Base-by-base conservation (phyloP, 345 rosid species). In the Euphorbia pulcherrima region DNA sequence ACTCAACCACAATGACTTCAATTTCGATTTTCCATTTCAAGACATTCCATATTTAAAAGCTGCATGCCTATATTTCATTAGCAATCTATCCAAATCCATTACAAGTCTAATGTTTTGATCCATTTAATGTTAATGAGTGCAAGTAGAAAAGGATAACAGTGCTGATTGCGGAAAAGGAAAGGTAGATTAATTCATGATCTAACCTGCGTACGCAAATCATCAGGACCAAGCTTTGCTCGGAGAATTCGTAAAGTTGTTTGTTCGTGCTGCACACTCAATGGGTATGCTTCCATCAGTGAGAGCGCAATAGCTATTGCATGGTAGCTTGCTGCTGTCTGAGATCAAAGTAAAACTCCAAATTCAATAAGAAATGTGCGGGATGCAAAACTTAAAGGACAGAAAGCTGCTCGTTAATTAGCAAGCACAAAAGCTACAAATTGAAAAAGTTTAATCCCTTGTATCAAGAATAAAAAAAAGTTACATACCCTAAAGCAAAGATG, bases 251-350 rank as follows among this genome's bases (percentile, higher is more conserved):
- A 80, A 68, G 99, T 94, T 67, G 97, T 94, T 76, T 89, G 99
- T 77, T 94, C 99, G 71, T 94, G 99, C 80, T 91, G 99, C 71
- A 94, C 99, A 72, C 99, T 91, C 74, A 94, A 83, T 67, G 92
- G 93, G 69, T 94, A 94, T 62, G 96, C 97, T 79, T 91, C 99
- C 99, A 94, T 94, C 85, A 94, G 79, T 29, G 99, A 94, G 66
- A 91, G 92, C n/a, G 99, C 97, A 85, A 94, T 91, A 78, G 99
- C 99, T 78, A 94, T 94, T 55, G 99, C 99, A 84, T 94, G 99
- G 83, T 94, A 94, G 79, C 97, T 94, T 75, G 99, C 99, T 64
- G 99, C 99, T 57, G 99, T 94, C 99, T 94, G 86, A 46, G 52
- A 75, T 50, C 69, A 80, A 57, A 75, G 52, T 29, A 23, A 51